A percentile compares a stretch with the other conserved stretches of the same genome.
phyloP scores from a whole-genome alignment of 768 basidiomycete genomes.

The Pseudohyphozyma bogoriensis region DNA sequence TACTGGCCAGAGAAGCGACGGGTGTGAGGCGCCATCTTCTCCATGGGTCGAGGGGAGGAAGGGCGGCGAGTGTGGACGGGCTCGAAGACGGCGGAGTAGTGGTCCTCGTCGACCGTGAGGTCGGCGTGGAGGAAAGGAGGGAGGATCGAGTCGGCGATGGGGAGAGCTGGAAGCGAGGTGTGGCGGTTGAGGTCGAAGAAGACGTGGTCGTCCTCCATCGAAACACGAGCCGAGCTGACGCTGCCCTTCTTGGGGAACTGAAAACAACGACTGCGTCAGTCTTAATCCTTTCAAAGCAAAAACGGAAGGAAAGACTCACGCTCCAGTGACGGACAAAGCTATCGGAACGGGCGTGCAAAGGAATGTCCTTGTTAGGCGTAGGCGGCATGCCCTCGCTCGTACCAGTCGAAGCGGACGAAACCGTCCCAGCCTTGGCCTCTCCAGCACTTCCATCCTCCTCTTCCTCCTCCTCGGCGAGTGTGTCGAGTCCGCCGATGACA shows the following conservation, averaged over 20 bases:
- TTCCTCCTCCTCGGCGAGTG: conserved; percentile 29
- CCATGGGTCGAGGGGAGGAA: conserved; percentile 23
- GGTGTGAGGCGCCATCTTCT: conserved; percentile 17
- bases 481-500: conserved; percentile 13
- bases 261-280: background rate
- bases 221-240: conserved; percentile 13
- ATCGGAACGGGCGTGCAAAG: conserved; percentile 18
- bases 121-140: conserved; percentile 24
- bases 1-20: conserved; percentile 22
- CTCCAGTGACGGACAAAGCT: conserved; percentile 29
- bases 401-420: conserved; percentile 10
- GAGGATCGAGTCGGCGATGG: conserved; percentile 18
- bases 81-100: conserved; percentile 9
- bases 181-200: conserved; percentile 30
- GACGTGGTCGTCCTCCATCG: conserved; percentile 21
- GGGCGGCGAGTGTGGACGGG: conserved; percentile 25
- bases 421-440: no score
- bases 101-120: conserved; percentile 26
- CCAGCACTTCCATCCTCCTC: conserved; percentile 16
- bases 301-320: conserved; percentile 3
- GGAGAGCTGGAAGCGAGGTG: conserved; percentile 27
- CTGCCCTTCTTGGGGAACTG: conserved; percentile 26
- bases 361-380: conserved; percentile 12
- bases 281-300: no score
- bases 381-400: conserved; percentile 20